phyloP scores from a whole-genome alignment of 169 alveolate species.

The Plasmodium vinckei region DNA sequence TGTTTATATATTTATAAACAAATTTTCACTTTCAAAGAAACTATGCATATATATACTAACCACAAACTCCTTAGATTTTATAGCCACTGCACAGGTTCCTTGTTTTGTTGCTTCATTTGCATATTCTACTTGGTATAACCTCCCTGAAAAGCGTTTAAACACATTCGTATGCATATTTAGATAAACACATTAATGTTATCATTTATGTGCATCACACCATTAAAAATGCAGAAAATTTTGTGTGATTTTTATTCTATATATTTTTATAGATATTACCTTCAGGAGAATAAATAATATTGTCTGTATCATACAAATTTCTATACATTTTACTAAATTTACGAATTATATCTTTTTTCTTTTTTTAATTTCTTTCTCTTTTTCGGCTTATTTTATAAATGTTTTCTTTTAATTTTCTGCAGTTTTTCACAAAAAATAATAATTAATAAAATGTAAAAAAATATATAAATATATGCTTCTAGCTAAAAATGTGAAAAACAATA shows the following conservation, averaged over 20 bases:
- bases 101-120: conserved; percentile 98
- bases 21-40: conserved; percentile 4
- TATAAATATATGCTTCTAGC: not conserved
- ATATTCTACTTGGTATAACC: conserved; percentile 95
- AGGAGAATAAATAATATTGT: conserved; percentile 96
- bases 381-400: not conserved
- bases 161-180: conserved; percentile 7
- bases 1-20: not conserved
- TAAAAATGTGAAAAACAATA: not conserved
- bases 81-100: conserved; percentile 95
- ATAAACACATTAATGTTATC: not conserved
- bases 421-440: too few species aligned
- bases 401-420: not conserved
- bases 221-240: not conserved
- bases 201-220: not conserved
- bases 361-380: not conserved
- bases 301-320: conserved; percentile 95
- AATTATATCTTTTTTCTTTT: not conserved
- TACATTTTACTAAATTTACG: conserved; percentile 83
- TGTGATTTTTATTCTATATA: conserved; percentile 55
- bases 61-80: conserved; percentile 91
- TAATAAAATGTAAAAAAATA: not conserved
- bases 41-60: conserved; percentile 78
- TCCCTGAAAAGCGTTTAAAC: conserved; percentile 77
- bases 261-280: conserved; percentile 77